Evolutionary conservation across 2,329 filamentous ascomycete genomes (phyloP), one percentile per base, ranked within the genome.

Genomic region (Xylariales sp.): DNA sequence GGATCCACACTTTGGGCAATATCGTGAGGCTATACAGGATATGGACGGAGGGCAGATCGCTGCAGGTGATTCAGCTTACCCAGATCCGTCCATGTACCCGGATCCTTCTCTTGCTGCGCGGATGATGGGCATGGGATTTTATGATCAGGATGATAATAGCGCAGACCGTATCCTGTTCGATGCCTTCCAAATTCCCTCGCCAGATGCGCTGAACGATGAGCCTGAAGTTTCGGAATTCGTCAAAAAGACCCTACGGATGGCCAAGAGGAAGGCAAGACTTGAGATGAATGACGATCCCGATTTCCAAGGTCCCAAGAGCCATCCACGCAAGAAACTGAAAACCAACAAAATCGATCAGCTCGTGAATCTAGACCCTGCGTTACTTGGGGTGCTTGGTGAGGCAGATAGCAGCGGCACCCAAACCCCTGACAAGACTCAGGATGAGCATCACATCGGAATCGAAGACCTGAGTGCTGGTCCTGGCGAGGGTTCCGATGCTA

Each of bases 161-260:
- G 66, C 70, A 2, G 74, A 79, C 52, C 74, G 65, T 49, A 80
- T 80, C 52, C 54, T 80, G 4, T 81, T 80, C 41, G 73, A 81
- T 44, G 70, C 70, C 7, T 80, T 78, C 49, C 70, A 78, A 46
- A 64, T 65, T 19, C 76, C 75, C 5, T 59, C 69, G 11, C 61
- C 64, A 4, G 69, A 73, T 4, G 55, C 57, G 10, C 50, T 75
- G 37, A 50, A 56, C 23, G 51, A 60, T 7, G 66, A 74, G 35
- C 61, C 67, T 3, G 65, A 74, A 40, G 58, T 74, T 27, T 67
- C 75, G 5, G 75, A 79, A 29, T 74, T 67, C 36, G 61, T 77
- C 21, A 77, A 71, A 51, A 78, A 75, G 51, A 68, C 70, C 1
- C 63, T 76, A 14, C 69, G 72, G 6, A 63, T 69, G 8, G 69